Base-by-base conservation (phyloP, 129 eudicot genomes). In the Sambucus nigra region DNA sequence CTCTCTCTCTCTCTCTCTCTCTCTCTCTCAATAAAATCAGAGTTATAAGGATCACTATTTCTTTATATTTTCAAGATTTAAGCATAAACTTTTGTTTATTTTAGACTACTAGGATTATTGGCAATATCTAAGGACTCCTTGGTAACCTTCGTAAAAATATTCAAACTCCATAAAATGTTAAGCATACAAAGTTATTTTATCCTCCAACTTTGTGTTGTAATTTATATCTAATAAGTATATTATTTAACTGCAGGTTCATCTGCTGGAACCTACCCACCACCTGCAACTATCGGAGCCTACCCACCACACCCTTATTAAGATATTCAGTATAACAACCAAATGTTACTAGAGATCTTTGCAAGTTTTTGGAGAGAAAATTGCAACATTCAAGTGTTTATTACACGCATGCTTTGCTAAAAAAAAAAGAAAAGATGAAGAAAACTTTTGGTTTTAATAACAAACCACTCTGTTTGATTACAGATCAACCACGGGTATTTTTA, bases 281-380 rank as follows among this genome's bases (percentile, higher is more conserved):
- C 25, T 45, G 53, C 64, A 26, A 44, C 48, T 19, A 51, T 26
- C 14, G 64, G 53, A 59, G 41, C 45, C 54, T 59, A 45, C 42
- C 64, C 51, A 46, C 44, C 26, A 45, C 64, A 41, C 6, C 18
- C 64, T 18, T 42, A 42, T 20, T 42, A n/a, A 42, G 48, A 42
- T 14, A 13, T 40, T 14, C n/a, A 3, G 46, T 2, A 40, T 29
- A 29, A 29, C 35, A 29, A 3, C 35, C 35, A 29, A 29, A 8
- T 29, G 13, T 2, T 15, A 8, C 8, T 12, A 8, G 13, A 35
- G 13, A 7, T 35, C 13, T 2, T 2, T 35, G 42, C n/a, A n/a
- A n/a, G n/a, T n/a, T n/a, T n/a, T n/a, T n/a, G n/a, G n/a, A n/a
- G n/a, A n/a, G n/a, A n/a, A n/a, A n/a, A n/a, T n/a, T n/a, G n/a